These are phyloP conservation scores for Mrakia frigida DNA, from an alignment of 768 basidiomycete genomes.

Conservation along the genomic window DNA sequence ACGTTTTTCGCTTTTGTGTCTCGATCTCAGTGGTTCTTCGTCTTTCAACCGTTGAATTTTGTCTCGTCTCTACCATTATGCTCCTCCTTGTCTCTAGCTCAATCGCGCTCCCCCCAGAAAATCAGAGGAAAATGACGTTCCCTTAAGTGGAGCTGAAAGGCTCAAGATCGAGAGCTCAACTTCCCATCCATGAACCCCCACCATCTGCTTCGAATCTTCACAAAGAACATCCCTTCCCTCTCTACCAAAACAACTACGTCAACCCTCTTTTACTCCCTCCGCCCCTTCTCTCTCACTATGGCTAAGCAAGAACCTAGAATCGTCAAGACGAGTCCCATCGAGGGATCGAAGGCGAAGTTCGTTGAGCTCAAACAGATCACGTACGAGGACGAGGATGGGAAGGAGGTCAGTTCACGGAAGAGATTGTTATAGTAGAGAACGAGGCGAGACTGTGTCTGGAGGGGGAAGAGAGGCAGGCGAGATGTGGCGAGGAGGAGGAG, in stretches of 20 bases:
- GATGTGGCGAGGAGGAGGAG: background rate
- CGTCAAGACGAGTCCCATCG: background rate
- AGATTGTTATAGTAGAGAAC: background rate
- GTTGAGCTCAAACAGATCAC: conserved; percentile 16
- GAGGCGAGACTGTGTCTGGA: background rate
- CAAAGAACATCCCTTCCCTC: background rate
- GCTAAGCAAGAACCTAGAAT: background rate
- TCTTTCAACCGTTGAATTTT: too few species aligned
- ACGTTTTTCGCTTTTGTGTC: too few species aligned
- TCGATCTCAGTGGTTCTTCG: too few species aligned
- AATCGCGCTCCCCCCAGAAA: too few species aligned
- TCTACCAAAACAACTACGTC: background rate
- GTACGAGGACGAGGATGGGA: conserved; percentile 22
- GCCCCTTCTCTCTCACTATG: background rate
- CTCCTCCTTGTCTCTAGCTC: too few species aligned
- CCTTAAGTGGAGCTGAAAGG: too few species aligned
- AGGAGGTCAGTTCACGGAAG: conserved; percentile 1
- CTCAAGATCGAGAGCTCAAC: too few species aligned
- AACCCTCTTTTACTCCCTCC: background rate
- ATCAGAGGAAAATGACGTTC: too few species aligned
- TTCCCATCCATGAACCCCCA: background rate
- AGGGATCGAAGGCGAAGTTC: conserved; percentile 11
- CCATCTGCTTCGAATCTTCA: background rate
- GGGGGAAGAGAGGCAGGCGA: background rate
- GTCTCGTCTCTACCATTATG: too few species aligned